phyloP scores from a whole-genome alignment of 176 grass and related monocot genomes.

The Themeda triandra region DNA sequence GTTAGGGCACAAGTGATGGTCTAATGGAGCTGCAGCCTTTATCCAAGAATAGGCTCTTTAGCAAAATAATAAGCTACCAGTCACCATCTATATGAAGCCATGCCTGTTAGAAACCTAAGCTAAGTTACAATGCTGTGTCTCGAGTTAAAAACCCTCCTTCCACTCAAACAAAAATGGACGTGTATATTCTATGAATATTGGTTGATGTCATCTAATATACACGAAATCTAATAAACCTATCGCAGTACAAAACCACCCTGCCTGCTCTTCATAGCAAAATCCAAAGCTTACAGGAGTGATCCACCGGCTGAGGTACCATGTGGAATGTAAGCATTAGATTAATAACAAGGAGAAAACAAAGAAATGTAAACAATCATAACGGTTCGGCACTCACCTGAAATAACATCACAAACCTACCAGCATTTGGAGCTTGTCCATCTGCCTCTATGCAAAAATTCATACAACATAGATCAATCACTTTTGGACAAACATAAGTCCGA shows the following conservation, averaged over 20 bases:
- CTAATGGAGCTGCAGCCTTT: neutral
- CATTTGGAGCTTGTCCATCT: conserved; percentile 78
- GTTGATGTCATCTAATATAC: neutral
- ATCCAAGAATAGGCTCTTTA: neutral
- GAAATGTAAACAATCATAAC: conserved; percentile 32
- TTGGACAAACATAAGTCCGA: conserved; percentile 47
- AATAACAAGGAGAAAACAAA: neutral
- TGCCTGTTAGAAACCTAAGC: neutral
- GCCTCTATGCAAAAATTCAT: conserved; percentile 83
- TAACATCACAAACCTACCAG: conserved; percentile 78
- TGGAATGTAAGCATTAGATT: conserved; percentile 54
- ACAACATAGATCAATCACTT: conserved; percentile 68
- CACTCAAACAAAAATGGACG: neutral
- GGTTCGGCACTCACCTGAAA: conserved; percentile 77
- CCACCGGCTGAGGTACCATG: conserved; percentile 53
- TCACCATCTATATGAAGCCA: neutral
- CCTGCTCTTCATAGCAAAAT: conserved; percentile 44
- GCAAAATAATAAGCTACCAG: neutral
- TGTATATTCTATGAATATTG: neutral
- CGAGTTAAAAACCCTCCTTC: neutral
- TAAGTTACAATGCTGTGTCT: neutral
- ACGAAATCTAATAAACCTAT: conserved; percentile 10
- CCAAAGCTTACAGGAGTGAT: conserved; percentile 50
- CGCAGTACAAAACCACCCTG: conserved; percentile 11
- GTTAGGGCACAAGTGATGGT: neutral